Percentiles rank a stretch among this genome's conserved stretches.
phyloP scores from a whole-genome alignment of 116 monocot species.

The Cymodocea nodosa region DNA sequence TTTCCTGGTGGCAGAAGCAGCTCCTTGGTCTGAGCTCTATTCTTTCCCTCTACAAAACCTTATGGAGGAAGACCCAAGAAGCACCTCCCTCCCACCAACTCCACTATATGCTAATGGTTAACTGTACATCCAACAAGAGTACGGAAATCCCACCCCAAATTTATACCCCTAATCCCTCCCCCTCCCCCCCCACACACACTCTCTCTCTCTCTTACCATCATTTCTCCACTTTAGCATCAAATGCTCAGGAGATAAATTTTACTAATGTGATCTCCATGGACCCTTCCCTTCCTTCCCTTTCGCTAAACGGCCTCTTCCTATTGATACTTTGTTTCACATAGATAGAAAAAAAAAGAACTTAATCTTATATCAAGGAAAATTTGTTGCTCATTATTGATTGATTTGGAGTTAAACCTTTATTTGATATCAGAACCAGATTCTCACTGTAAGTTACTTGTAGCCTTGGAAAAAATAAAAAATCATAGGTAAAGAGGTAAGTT shows the following conservation, averaged over 20 bases:
- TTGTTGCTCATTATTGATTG: too few relatives aligned
- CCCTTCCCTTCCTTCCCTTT: slow-evolving; percentile 5
- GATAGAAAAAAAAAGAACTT: too few relatives aligned
- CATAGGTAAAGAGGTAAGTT: too few relatives aligned
- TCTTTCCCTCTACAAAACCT: background rate
- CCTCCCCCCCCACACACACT: background rate
- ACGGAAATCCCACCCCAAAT: background rate
- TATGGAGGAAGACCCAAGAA: too few relatives aligned
- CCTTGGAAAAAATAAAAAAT: too few relatives aligned
- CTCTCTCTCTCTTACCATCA: slow-evolving; percentile 4
- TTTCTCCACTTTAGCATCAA: background rate
- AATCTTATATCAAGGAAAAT: too few relatives aligned
- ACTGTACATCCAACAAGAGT: background rate
- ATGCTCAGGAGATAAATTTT: background rate
- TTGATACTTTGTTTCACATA: too few relatives aligned
- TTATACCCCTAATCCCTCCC: slow-evolving; percentile 1
- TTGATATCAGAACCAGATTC: too few relatives aligned
- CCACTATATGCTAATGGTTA: background rate
- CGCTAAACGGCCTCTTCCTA: slow-evolving; percentile 1
- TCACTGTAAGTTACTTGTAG: too few relatives aligned
- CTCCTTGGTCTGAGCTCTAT: background rate
- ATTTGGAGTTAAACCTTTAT: too few relatives aligned
- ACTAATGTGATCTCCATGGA: slow-evolving; percentile 3
- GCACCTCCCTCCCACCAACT: too few relatives aligned
- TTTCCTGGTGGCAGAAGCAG: background rate